Conservation (phyloP, 2,329 filamentous ascomycete genomes). For the Pseudofabraea citricarpa region DNA sequence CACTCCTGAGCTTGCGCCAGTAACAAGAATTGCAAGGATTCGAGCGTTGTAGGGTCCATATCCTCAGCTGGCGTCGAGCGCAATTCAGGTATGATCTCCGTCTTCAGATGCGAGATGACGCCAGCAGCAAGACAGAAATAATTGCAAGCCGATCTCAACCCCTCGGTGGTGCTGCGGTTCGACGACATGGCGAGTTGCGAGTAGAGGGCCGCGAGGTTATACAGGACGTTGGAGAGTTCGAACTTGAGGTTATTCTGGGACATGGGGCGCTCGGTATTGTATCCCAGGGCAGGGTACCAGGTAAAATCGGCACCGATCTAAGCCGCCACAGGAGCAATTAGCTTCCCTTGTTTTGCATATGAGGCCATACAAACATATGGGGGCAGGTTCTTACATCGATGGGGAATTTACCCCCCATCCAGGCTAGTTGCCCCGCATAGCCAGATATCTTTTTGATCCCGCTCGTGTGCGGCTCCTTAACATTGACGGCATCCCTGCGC, state of each 20-base stretch:
- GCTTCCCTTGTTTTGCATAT: too few relatives aligned
- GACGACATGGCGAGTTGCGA: constrained; percentile 83
- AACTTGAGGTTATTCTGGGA: constrained; percentile 65
- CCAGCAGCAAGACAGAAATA: constrained; percentile 88
- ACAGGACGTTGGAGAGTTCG: constrained; percentile 88
- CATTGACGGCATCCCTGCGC: constrained; percentile 80
- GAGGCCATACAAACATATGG: neutral
- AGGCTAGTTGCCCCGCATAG: constrained; percentile 89
- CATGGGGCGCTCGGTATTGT: constrained; percentile 72
- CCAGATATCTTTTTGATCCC: constrained; percentile 83
- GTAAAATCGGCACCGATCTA: constrained; percentile 92
- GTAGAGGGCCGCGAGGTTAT: constrained; percentile 90
- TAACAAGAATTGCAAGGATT: constrained; percentile 76
- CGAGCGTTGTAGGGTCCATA: constrained; percentile 85
- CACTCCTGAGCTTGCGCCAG: constrained; percentile 94
- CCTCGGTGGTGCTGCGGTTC: constrained; percentile 73
- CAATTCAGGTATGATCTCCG: constrained; percentile 73
- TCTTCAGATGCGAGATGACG: constrained; percentile 73
- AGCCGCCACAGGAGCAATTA: too few relatives aligned
- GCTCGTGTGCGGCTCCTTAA: constrained; percentile 80
- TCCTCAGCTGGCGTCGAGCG: constrained; percentile 85
- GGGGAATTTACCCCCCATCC: constrained; percentile 92
- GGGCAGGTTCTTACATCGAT: constrained; percentile 63
- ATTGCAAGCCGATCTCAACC: constrained; percentile 81
- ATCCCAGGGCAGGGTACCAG: constrained; percentile 92